Conservation (phyloP, 2,329 filamentous ascomycete species). For the Pseudogymnoascus sp. region DNA sequence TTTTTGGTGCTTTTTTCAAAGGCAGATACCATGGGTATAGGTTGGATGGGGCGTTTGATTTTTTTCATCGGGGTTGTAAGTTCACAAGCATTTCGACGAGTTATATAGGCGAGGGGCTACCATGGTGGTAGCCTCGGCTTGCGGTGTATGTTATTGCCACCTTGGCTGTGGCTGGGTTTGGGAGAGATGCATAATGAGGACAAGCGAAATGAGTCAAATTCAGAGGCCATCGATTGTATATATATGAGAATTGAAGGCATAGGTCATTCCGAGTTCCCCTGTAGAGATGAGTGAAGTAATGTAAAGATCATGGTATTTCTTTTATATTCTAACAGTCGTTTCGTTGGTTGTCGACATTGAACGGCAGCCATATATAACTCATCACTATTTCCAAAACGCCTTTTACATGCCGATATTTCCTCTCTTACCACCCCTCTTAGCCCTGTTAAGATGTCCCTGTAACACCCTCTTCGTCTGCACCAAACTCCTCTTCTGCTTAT, state of each 20-base stretch:
- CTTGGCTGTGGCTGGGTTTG: neutral
- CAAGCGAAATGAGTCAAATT: neutral
- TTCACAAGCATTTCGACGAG: neutral
- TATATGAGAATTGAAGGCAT: neutral
- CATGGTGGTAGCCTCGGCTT: neutral
- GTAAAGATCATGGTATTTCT: constrained; percentile 3
- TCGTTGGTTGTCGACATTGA: neutral
- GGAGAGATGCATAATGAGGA: constrained; percentile 2
- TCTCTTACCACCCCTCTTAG: constrained; percentile 75
- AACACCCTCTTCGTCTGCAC: constrained; percentile 75
- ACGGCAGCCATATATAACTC: neutral
- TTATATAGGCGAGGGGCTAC: neutral
- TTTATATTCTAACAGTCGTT: constrained; percentile 5
- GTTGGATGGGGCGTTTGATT: neutral
- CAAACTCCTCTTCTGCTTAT: constrained; percentile 90
- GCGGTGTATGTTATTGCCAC: neutral
- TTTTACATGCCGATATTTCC: constrained; percentile 46
- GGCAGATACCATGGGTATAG: constrained; percentile 7
- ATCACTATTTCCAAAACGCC: neutral
- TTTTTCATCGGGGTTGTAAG: neutral
- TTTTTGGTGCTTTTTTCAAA: neutral
- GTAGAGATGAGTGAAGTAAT: neutral
- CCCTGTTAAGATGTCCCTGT: constrained; percentile 71
- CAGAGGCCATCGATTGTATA: constrained; percentile 2
- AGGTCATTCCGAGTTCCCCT: neutral